Evolutionary conservation across 2,329 filamentous ascomycete genomes (phyloP), one percentile per base, ranked within the genome.

Genomic region (Thyridium curvatum): DNA sequence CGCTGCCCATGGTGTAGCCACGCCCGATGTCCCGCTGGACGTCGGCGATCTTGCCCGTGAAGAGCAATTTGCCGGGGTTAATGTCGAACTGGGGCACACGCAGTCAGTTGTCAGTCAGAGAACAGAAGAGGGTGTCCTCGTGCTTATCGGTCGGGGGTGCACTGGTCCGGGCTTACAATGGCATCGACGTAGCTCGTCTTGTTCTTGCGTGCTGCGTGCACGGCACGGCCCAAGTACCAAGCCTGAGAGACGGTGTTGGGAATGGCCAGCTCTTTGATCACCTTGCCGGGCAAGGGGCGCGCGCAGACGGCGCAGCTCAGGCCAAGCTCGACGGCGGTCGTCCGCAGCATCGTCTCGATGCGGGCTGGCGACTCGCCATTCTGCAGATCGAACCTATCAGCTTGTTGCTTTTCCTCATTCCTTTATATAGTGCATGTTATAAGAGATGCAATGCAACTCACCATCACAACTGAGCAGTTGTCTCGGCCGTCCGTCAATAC

Each of bases 1-100:
- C 59, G 9, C 58, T 53, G 18, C 64, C 64, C 54, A 64, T 60
- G 2, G 64, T 66, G 48, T 65, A 66, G 10, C 64, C 64, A 4
- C 59, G 59, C 8, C 53, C 55, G 2, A 67, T 50, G 30, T 58
- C 56, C 9, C 64, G 55, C 14, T 51, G 49, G 2, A 67, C 62
- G 32, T 64, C 59, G 18, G 61, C 32, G 14, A 65, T 62, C 40
- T 67, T 67, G 12, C 63, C 64, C 0, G 54, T 58, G 32, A 26
- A 26, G 21, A 26, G 21, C 21, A 26, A 10, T 10, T 26, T 26
- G 21, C 21, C 21, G 6, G 21, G 21, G 21, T 26, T 26, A 26
- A 26, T 26, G 21, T 26, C 21, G 21, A 26, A 26, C 21, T 26
- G 10, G 21, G 10, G 21, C 6, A 26, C 6, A 26, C 10, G 21